Evolutionary conservation across 2,329 filamentous ascomycete genomes (phyloP).

Genomic region (Graphilbum sp.): DNA sequence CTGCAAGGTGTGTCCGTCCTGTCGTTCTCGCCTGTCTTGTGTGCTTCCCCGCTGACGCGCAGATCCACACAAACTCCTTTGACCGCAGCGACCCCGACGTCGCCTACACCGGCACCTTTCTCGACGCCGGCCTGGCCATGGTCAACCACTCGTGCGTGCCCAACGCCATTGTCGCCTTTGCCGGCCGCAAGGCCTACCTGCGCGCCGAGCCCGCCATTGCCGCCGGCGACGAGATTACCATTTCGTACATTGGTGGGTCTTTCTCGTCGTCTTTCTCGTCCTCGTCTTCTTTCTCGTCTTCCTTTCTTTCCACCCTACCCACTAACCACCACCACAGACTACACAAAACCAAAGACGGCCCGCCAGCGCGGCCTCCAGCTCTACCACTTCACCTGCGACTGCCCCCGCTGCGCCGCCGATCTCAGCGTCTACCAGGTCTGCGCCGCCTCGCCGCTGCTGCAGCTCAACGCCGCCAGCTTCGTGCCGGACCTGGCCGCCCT

Average conservation of each 20-base stretch:
- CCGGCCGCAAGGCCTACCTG: conserved; percentile 32
- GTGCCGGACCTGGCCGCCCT: conserved; percentile 21
- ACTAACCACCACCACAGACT: conserved; percentile 21
- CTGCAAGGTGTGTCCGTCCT: conserved; percentile 29
- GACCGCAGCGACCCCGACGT: conserved; percentile 36
- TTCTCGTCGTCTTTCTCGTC: not conserved
- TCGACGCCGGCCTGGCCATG: conserved; percentile 40
- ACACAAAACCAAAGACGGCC: conserved; percentile 24
- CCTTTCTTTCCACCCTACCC: not conserved
- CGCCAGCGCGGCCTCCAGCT: conserved; percentile 26
- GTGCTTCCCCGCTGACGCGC: not conserved
- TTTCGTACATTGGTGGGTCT: conserved; percentile 40
- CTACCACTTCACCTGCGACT: conserved; percentile 37
- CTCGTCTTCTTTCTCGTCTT: not conserved
- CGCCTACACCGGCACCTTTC: conserved; percentile 35
- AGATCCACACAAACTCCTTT: conserved; percentile 48
- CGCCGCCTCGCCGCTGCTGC: conserved; percentile 21
- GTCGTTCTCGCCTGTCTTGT: not conserved
- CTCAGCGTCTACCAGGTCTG: conserved; percentile 38
- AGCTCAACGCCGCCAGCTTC: conserved; percentile 29
- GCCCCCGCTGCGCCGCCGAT: conserved; percentile 31
- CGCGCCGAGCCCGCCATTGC: conserved; percentile 31
- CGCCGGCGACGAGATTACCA: conserved; percentile 38
- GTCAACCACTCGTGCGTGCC: conserved; percentile 47
- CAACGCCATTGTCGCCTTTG: conserved; percentile 40